Base-by-base conservation (phyloP, 208 protist genomes). In the Leishmania amazonensis region DNA sequence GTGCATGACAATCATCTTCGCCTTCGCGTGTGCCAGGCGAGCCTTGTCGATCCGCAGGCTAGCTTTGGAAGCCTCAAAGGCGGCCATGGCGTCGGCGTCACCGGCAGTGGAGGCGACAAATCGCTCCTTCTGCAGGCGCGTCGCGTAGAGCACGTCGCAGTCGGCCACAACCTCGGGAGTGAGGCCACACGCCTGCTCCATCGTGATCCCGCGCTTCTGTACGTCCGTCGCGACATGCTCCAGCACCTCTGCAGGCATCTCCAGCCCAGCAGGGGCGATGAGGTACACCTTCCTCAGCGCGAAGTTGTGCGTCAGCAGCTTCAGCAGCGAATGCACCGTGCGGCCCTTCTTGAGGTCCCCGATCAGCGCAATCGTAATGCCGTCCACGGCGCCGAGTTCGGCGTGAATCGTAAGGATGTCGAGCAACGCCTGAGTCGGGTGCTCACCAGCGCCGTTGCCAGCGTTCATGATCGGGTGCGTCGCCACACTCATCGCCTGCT, bases 331-430 rank as follows among this genome's bases (percentile, higher is more conserved):
- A 85, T 99, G 98, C 64, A 99, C 97, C 0, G 99, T 99, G 76
- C 99, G 95, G 31, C 99, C 99, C 90, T 99, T 95, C 86, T 99
- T 99, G 38, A 99, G 93, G 88, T 99, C 99, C 54, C 99, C 99
- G 75, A 99, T 94, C 13, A 99, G 73, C 0, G 98, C 98, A 54
- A 99, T 96, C 13, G 90, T 96, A 15, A 99, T 86, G 19, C 95
- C 97, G 85, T 99, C 92, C 21, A 97, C 85, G 31, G 67, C 72
- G 49, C 91, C 98, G 28, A 99, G 89, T 89, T 99, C 98, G 45
- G 98, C 95, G 70, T 94, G 85, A 35, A 99, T 99, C 15, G 98
- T 99, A 79, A 98, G 98, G 5, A 98, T 83, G 82, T 99, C 99
- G 21, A 99, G 92, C n/a, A 99, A 90, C n/a, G 99, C 97, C 92